Base-by-base conservation (phyloP, 306 rosid genomes). In the Rubus idaeus region DNA sequence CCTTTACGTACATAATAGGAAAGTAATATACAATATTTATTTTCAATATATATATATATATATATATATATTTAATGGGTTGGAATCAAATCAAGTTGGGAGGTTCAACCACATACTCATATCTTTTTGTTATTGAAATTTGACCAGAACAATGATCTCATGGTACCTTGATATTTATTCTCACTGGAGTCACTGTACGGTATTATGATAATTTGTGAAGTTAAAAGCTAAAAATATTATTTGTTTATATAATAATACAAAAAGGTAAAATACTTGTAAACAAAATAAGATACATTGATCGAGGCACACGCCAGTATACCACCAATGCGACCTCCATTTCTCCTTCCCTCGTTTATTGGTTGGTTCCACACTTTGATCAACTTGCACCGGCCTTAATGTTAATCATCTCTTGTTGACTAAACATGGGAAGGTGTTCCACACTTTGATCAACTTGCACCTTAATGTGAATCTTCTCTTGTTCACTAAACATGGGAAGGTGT, bases 401-500 rank as follows among this genome's bases (percentile, higher is more conserved):
- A 30, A 1, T 35, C n/a, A 5, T 13, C 42, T 51, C 10, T 58
- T 41, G 57, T 57, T 30, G 13, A 21, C 77, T 83, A 88, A 46
- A 78, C 90, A 74, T 86, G 85, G 7, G 78, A 26, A 9, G 98
- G 98, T 71, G 96, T 91, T n/a, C 6, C 26, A 49, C 23, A 11
- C 26, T 7, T 47, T 6, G 63, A 57, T 57, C 65, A 18, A n/a
- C 21, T 46, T 61, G 7, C 9, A 51, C 42, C 80, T 56, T 58
- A 35, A 37, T 55, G 21, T 60, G 39, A 30, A 1, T 35, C n/a
- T 12, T 13, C 42, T 51, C 10, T 58, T 41, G 57, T 57, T 30
- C 10, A 21, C 77, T 83, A 88, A 46, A 78, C 90, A 74, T 86
- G 85, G 7, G 78, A 26, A 9, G 98, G 98, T 71, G 96, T 91